Base-by-base conservation (phyloP, 2,329 filamentous ascomycete species). In the Aspergillus oerlinghausenensis region DNA sequence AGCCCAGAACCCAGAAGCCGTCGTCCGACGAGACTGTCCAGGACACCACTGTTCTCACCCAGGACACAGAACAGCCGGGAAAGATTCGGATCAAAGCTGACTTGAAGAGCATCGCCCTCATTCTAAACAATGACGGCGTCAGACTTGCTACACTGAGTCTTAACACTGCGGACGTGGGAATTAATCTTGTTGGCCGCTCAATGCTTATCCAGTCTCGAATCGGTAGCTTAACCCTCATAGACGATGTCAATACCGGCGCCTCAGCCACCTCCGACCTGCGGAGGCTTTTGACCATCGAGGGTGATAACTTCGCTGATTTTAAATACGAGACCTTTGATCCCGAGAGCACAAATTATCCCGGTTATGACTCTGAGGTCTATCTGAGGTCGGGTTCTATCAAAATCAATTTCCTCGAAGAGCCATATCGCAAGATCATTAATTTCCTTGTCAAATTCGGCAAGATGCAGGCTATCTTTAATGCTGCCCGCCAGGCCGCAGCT, bases 381-480 rank as follows among this genome's bases (percentile, higher is more conserved):
- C 79, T 99, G 10, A 87, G 93, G 38, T 93, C 94, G 19, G 94
- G 94, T 1, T 99, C 94, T 0, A 88, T 99, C 72, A 97, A 96
- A 76, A 82, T 99, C 70, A 97, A 97, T 71, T 99, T 99, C 71
- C 78, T 97, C 3, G 93, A 97, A 60, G 95, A 99, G 72, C 94
- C 94, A 0, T 97, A 97, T 79, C 86, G 94, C 52, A 97, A 97
- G 76, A 97, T 99, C 62, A 90, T 99, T 74, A 90, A 95, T 64
- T 99, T 99, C 73, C 80, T 96, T 47, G 92, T 99, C 72, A 99
- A 99, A 68, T 99, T 99, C 72, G 94, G 95, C 59, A 96, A 96
- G 75, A 99, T 99, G 94, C 94, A 99, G 74, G 93, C 94, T 23
- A 89, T 99, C 53, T 99, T 96, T 79, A 99, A 99, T 69, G 93